Evolutionary conservation across 768 basidiomycete species (phyloP).

Genomic region (Podaxis sp.): DNA sequence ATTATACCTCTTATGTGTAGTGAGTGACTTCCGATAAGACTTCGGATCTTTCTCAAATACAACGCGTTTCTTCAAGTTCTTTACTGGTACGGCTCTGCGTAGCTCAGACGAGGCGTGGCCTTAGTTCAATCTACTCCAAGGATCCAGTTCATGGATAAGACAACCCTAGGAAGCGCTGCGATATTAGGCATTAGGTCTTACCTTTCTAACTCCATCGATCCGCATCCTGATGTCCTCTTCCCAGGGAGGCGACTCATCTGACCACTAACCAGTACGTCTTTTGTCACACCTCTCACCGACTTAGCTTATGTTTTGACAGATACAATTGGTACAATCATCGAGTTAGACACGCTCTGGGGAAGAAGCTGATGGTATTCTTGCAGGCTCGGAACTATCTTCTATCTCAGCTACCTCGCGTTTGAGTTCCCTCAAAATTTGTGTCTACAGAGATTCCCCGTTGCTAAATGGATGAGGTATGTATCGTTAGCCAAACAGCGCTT

Average conservation of each 20-base stretch:
- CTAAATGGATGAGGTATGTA: constrained; percentile 73
- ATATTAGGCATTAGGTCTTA: constrained; percentile 65
- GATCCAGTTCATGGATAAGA: constrained; percentile 81
- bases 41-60: background rate
- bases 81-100: constrained; percentile 40
- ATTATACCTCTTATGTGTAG: constrained; percentile 71
- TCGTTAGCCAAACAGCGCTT: background rate
- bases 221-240: background rate
- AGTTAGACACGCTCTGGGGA: background rate
- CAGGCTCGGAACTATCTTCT: constrained; percentile 76
- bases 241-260: constrained; percentile 55
- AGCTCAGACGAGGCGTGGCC: background rate
- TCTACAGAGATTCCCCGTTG: constrained; percentile 69
- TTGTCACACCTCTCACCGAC: background rate
- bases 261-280: constrained; percentile 55
- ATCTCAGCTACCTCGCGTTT: constrained; percentile 64
- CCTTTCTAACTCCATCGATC: background rate
- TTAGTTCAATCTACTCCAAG: constrained; percentile 24
- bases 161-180: constrained; percentile 60
- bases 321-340: constrained; percentile 53
- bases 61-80: constrained; percentile 32
- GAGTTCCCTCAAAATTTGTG: constrained; percentile 74
- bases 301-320: constrained; percentile 24
- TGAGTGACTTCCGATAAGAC: constrained; percentile 28
- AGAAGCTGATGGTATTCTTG: background rate